Evolutionary conservation across 345 rosid species (phyloP), one percentile per base, ranked within the genome.

Genomic region (Brassica incana): DNA sequence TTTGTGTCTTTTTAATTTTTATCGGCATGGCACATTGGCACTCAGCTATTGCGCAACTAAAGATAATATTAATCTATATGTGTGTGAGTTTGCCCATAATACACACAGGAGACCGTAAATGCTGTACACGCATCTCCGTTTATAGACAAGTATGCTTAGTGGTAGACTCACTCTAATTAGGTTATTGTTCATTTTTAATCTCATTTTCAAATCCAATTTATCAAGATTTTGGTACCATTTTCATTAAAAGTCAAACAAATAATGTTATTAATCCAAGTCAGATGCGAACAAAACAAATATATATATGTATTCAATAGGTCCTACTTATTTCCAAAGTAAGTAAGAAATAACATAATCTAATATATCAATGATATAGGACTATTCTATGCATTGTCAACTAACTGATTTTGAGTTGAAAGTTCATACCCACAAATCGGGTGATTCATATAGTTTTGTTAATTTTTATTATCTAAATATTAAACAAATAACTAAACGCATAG

Each of bases 11-110:
- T 73, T 72, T 73, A 5, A 16, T 14, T 35, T 40, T 58, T 78
- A 58, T 73, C 64, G 77, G 77, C 73, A 78, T 78, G 82, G 82
- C 73, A 65, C 69, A 63, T 70, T 77, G 71, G 38, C 71, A 77
- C 76, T 73, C 77, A 73, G 4, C 63, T 40, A 56, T 78, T 78
- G 50, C 30, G 23, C 54, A 66, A 43, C 2, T 32, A 40, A 25
- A 43, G 20, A 67, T 59, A 54, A 52, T 71, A 15, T 8, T 18
- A 8, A 18, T 59, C 5, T 58, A 9, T 58, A 3, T 58, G 29
- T 59, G 23, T 65, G 68, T 48, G 32, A 65, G 5, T 54, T 23
- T 16, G 62, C 48, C 77, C 69, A 74, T 74, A 35, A 35, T 64
- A 64, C 40, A 78, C 25, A 48, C 4, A 9, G 4, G 33, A 25